Evolutionary conservation across 2,329 filamentous ascomycete species (phyloP), one percentile per base, ranked within the genome.

Genomic region (Exophiala calicioides): DNA sequence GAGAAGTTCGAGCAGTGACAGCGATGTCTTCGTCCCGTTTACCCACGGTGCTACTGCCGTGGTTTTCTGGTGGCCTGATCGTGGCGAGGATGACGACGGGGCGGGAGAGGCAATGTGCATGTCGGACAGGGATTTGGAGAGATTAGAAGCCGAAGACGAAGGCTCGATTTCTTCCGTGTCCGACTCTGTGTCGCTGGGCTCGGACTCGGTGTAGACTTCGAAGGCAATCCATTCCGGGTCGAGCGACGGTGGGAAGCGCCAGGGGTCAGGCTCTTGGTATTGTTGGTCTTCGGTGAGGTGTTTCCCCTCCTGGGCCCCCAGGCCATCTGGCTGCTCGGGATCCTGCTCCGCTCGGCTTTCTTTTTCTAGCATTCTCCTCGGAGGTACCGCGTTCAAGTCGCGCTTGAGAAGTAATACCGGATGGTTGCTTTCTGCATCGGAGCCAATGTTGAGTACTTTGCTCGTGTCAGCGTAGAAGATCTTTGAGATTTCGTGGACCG

Each of bases 401-500:
- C 88, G 74, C 64, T 90, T 90, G 31, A 93, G 65, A 0, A 93
- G 68, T 1, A 93, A 70, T 1, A 91, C 81, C 0, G 88, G 86
- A 48, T 82, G 88, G 60, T 85, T 88, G 2, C 78, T 78, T 56
- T 85, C 83, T 10, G 77, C 80, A 18, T 85, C 80, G 2, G 70
- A 76, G 10, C 84, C 84, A 44, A 96, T 90, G 52, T 95, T 95
- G 19, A 96, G 74, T 7, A 96, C 88, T 58, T 88, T 88, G 13
- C 90, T 90, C 0, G 88, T 94, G 57, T 95, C 88, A 1, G 90
- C 89, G 61, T 95, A 96, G 67, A 95, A 95, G 23, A 95, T 88
- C 62, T 94, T 95, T 4, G 89, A 87, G 4, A 95, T 79, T 60
- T 88, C 79, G 60, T 88, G 82, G 15, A 88, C 79, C 1, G 85